Evolutionary conservation across 345 rosid genomes (phyloP).

Genomic region (Rhizophora apiculata): DNA sequence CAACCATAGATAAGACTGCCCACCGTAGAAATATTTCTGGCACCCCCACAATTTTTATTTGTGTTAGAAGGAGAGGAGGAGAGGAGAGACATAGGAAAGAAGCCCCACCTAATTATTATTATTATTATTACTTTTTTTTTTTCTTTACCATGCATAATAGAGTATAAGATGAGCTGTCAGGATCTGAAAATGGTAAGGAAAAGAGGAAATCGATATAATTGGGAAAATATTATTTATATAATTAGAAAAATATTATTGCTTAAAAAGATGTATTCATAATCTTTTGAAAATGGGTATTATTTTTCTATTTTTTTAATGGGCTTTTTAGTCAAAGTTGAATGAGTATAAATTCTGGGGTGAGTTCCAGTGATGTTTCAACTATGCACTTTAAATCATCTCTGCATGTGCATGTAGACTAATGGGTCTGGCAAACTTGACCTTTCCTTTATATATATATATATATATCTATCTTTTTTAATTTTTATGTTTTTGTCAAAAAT

Average conservation of each 20-base stretch:
- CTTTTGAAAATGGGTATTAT: neutral
- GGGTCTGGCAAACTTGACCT: neutral
- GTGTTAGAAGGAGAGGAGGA: conserved; percentile 12
- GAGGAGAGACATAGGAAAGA: conserved; percentile 2
- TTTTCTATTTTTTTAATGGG: conserved; percentile 9
- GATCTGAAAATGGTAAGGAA: conserved; percentile 17
- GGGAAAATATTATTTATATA: neutral
- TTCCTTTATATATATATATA: neutral
- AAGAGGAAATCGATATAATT: neutral
- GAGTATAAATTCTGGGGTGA: neutral
- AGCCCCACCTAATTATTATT: neutral
- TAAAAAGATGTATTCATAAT: too few species aligned
- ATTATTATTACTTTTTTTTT: neutral
- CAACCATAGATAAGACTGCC: conserved; percentile 30
- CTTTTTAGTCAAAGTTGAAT: conserved; percentile 19
- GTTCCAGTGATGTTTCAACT: conserved; percentile 19
- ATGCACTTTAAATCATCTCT: conserved; percentile 20
- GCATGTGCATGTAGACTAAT: conserved; percentile 6
- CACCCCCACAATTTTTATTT: conserved; percentile 3
- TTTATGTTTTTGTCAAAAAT: neutral
- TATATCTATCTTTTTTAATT: neutral
- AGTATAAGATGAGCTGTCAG: conserved; percentile 23
- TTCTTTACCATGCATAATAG: conserved; percentile 17
- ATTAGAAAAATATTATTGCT: too few species aligned
- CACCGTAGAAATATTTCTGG: neutral